These are phyloP conservation scores for Dalbergia oliveri DNA, from an alignment of 306 rosid genomes.

Conservation along the genomic window DNA sequence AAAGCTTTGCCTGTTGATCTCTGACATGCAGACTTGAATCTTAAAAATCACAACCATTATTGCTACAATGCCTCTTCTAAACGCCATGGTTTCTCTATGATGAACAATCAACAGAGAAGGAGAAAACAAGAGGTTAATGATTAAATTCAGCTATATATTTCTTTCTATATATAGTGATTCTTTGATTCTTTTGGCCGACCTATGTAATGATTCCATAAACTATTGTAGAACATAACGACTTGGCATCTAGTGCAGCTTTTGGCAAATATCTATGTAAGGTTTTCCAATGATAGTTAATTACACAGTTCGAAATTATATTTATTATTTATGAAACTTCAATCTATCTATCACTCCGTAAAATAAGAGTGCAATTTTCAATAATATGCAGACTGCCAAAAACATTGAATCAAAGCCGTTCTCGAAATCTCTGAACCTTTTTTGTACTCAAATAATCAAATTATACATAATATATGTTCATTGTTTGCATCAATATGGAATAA, in stretches of 20 bases:
- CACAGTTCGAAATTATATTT: background rate
- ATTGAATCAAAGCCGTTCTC: background rate
- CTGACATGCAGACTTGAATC: conserved; percentile 55
- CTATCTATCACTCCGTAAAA: too few species aligned
- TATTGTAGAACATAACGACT: background rate
- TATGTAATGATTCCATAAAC: background rate
- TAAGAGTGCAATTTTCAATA: background rate
- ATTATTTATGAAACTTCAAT: background rate
- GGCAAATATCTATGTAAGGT: too few species aligned
- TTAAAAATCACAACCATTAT: conserved; percentile 42
- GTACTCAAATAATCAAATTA: background rate
- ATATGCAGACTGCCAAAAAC: background rate
- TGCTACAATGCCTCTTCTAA: conserved; percentile 44
- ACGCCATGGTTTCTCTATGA: conserved; percentile 42
- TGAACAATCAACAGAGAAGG: background rate
- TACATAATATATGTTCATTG: conserved; percentile 11
- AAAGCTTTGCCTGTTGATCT: conserved; percentile 65
- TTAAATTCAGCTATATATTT: background rate
- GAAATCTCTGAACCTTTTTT: background rate
- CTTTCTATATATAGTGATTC: background rate
- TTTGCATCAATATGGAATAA: conserved; percentile 2
- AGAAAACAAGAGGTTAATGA: background rate
- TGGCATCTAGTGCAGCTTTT: background rate
- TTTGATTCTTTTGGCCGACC: conserved; percentile 38
- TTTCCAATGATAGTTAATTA: background rate